phyloP scores from a whole-genome alignment of 164 flowering plant species.

The Amborella trichopoda region DNA sequence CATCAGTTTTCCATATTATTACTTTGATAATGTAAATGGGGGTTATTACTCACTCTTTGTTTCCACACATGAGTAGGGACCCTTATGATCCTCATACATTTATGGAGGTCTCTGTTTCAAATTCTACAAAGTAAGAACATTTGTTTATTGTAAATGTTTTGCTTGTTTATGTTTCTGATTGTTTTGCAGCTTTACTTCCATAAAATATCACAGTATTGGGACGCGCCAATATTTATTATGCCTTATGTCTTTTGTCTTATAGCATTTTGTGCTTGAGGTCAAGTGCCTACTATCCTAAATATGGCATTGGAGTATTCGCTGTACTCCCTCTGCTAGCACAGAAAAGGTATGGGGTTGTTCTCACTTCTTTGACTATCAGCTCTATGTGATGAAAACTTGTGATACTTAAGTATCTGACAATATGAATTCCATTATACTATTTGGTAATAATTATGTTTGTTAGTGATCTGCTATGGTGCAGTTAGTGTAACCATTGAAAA shows the following conservation, averaged over 20 bases:
- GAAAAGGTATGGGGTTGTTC: constrained; percentile 56
- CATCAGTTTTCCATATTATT: background rate
- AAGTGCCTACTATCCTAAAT: constrained; percentile 63
- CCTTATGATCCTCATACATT: constrained; percentile 87
- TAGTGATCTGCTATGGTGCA: too few relatives aligned
- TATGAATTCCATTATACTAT: too few relatives aligned
- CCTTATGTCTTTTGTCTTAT: constrained; percentile 3
- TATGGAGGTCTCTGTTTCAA: constrained; percentile 73
- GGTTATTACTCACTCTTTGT: background rate
- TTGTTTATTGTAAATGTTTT: background rate
- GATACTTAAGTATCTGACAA: background rate
- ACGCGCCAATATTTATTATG: constrained; percentile 1
- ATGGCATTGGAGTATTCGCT: constrained; percentile 87
- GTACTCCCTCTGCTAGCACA: constrained; percentile 48
- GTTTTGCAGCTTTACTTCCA: too few relatives aligned
- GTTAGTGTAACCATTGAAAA: too few relatives aligned
- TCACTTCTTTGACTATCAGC: background rate
- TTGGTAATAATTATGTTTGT: too few relatives aligned
- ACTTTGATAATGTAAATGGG: background rate
- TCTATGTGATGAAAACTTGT: background rate
- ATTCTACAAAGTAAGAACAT: constrained; percentile 67
- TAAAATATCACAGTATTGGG: too few relatives aligned
- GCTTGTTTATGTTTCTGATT: too few relatives aligned
- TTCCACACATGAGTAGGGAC: constrained; percentile 38
- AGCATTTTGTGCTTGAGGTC: constrained; percentile 77